These are phyloP conservation scores for Ceratobasidium sp. DNA, from an alignment of 1,284 basidiomycete species.

Conservation along the genomic window DNA sequence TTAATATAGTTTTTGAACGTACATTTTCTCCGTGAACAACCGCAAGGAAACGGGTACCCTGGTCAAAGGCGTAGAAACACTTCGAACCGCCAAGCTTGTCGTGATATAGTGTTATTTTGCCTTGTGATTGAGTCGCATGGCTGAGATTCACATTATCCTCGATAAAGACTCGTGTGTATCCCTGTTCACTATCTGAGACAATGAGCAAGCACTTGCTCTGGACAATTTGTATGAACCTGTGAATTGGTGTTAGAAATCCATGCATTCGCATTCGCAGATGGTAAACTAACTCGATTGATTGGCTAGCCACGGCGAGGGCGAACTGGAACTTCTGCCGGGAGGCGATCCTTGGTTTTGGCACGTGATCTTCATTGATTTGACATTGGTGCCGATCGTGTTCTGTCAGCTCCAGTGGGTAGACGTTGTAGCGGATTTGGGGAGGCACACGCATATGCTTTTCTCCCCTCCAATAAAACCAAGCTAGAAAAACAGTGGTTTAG, in stretches of 20 bases:
- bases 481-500: too few relatives aligned
- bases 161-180: too few relatives aligned
- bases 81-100: conserved; percentile 17
- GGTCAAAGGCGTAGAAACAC: conserved; percentile 10
- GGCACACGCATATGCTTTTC: too few relatives aligned
- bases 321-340: conserved; percentile 11
- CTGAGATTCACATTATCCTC: conserved; percentile 26
- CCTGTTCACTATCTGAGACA: too few relatives aligned
- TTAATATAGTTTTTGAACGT: background rate
- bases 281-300: too few relatives aligned
- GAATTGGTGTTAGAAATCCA: too few relatives aligned
- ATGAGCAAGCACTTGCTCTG: background rate
- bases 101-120: background rate
- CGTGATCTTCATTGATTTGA: conserved; percentile 12
- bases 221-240: conserved; percentile 3
- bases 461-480: too few relatives aligned
- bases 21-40: background rate
- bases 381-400: conserved; percentile 39
- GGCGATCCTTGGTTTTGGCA: conserved; percentile 1
- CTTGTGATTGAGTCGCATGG: too few relatives aligned
- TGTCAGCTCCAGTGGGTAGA: conserved; percentile 38
- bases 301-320: too few relatives aligned
- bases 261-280: too few relatives aligned
- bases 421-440: background rate
- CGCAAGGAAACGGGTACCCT: conserved; percentile 23